These are phyloP conservation scores for Prototheca wickerhamii DNA, from an alignment of 163 green algal species.

Conservation along the genomic window DNA sequence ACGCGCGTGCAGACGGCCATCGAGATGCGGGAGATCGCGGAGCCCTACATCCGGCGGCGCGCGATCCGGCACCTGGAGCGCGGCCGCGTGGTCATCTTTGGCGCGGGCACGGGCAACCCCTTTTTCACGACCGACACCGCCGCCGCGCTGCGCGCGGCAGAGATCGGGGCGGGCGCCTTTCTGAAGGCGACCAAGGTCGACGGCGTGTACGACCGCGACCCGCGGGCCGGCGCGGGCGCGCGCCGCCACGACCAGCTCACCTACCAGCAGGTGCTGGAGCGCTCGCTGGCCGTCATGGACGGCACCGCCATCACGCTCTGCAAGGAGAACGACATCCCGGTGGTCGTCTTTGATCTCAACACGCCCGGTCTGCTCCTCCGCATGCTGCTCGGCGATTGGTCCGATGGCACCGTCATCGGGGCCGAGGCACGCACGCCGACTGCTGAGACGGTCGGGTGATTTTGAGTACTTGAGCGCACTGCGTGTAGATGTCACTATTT, in stretches of 20 bases:
- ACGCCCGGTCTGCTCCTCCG: slow-evolving; percentile 63
- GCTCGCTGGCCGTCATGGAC: slow-evolving; percentile 72
- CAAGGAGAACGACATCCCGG: slow-evolving; percentile 91
- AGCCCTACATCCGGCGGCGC: slow-evolving; percentile 91
- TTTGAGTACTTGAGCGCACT: no score
- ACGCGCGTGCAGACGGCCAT: slow-evolving; percentile 90
- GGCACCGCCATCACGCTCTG: slow-evolving; percentile 94
- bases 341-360: slow-evolving; percentile 82
- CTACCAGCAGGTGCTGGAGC: slow-evolving; percentile 49
- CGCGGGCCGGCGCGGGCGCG: slow-evolving; percentile 59
- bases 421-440: no score
- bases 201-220: slow-evolving; percentile 90
- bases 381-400: slow-evolving; percentile 35
- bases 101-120: slow-evolving; percentile 89
- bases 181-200: slow-evolving; percentile 97
- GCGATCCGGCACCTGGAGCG: slow-evolving; percentile 92
- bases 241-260: slow-evolving; percentile 50
- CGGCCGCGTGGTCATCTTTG: slow-evolving; percentile 94
- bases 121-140: slow-evolving; percentile 99
- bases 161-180: slow-evolving; percentile 75
- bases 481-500: no score
- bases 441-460: no score
- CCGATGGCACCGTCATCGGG: slow-evolving; percentile 33
- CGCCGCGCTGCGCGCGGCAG: slow-evolving; percentile 85
- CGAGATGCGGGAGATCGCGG: slow-evolving; percentile 85